Conservation (phyloP, 768 basidiomycete species). For the Sutorius australiensis region DNA sequence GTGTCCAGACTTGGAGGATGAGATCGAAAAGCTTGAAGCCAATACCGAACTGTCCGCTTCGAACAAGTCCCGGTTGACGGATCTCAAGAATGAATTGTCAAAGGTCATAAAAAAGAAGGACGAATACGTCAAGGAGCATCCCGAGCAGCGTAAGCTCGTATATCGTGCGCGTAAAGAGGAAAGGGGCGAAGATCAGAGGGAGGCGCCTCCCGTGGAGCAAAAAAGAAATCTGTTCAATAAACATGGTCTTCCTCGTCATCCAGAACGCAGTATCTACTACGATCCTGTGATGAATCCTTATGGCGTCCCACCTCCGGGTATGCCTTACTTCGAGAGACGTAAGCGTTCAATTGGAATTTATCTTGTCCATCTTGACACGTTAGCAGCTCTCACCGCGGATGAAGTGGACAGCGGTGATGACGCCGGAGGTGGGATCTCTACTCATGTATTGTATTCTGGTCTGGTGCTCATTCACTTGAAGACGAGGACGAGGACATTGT, state of each 20-base stretch:
- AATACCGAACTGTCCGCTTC: conserved; percentile 38
- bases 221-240: conserved; percentile 75
- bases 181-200: conserved; percentile 39
- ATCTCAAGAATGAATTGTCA: conserved; percentile 73
- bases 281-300: conserved; percentile 91
- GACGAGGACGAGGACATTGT: conserved; percentile 55
- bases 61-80: conserved; percentile 65
- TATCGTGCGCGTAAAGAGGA: conserved; percentile 56
- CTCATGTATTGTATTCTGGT: not conserved
- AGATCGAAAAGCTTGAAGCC: conserved; percentile 65
- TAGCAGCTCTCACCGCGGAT: conserved; percentile 54
- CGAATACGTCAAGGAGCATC: conserved; percentile 89
- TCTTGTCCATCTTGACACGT: conserved; percentile 1
- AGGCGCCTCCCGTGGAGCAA: conserved; percentile 36
- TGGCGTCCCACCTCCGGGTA: conserved; percentile 91
- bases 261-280: conserved; percentile 91
- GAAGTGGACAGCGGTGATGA: conserved; percentile 67
- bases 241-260: conserved; percentile 82
- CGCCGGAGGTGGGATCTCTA: conserved; percentile 36
- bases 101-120: conserved; percentile 85
- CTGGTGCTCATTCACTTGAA: conserved; percentile 1
- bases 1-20: conserved; percentile 70
- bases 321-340: conserved; percentile 93
- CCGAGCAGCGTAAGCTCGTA: conserved; percentile 84
- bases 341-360: conserved; percentile 29